A percentile compares a stretch with the other conserved stretches of the same genome.
These are phyloP conservation scores for Dissoconium aciculare DNA, from an alignment of 2,329 filamentous ascomycete species.

Conservation along the genomic window DNA sequence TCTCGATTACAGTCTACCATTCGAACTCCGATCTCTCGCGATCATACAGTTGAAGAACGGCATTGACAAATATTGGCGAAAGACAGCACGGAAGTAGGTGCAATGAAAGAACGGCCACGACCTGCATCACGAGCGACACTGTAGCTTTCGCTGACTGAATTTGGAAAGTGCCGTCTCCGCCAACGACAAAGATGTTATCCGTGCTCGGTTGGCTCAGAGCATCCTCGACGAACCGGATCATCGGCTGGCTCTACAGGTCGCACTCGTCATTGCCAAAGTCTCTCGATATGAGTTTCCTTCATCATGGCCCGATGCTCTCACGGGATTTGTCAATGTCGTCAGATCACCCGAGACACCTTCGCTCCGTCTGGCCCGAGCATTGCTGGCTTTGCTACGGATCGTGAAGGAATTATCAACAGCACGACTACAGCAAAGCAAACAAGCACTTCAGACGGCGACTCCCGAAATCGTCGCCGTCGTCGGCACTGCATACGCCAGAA, in stretches of 20 bases:
- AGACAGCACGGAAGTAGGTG: constrained; percentile 50
- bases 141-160: constrained; percentile 1
- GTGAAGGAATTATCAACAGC: constrained; percentile 83
- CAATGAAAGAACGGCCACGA: not conserved
- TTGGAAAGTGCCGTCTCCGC: constrained; percentile 44
- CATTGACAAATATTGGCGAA: constrained; percentile 89
- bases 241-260: constrained; percentile 71
- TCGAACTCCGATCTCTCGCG: constrained; percentile 71
- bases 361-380: constrained; percentile 52
- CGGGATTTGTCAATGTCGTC: constrained; percentile 46
- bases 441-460: constrained; percentile 59
- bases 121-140: not conserved
- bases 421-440: constrained; percentile 57
- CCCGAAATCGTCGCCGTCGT: constrained; percentile 75
- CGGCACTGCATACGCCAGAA: constrained; percentile 58
- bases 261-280: constrained; percentile 74
- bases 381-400: constrained; percentile 68
- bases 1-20: constrained; percentile 60
- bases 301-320: constrained; percentile 55
- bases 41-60: constrained; percentile 94
- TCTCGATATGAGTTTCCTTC: constrained; percentile 76
- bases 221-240: constrained; percentile 63
- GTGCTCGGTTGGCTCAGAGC: constrained; percentile 58
- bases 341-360: constrained; percentile 26
- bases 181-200: constrained; percentile 63